phyloP scores from a whole-genome alignment of 495 filamentous ascomycete genomes.

The Penicillium coprophilum region DNA sequence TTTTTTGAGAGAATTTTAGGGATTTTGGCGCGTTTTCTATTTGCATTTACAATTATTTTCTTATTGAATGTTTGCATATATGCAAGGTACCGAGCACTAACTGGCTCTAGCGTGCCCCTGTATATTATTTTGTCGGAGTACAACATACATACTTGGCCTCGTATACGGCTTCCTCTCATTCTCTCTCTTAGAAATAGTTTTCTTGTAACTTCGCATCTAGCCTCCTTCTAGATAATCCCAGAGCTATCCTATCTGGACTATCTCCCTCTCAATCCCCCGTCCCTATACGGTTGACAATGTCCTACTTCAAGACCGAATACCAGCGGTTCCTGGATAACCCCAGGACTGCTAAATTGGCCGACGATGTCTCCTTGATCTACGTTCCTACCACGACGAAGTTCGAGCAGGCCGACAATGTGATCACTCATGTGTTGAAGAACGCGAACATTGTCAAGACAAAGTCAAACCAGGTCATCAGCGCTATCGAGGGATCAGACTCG shows the following conservation, averaged over 20 bases:
- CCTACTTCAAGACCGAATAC: constrained; percentile 66
- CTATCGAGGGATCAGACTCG: constrained; percentile 66
- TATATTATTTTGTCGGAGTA: not conserved
- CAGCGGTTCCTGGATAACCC: constrained; percentile 74
- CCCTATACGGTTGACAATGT: constrained; percentile 39
- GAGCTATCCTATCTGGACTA: not conserved
- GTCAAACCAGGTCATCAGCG: constrained; percentile 67
- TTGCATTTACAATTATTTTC: constrained; percentile 11
- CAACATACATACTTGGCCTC: not conserved
- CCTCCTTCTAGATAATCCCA: not conserved
- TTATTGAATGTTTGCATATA: constrained; percentile 4
- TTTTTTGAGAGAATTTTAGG: constrained; percentile 10
- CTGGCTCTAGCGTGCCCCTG: not conserved
- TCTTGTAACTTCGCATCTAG: constrained; percentile 4
- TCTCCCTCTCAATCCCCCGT: constrained; percentile 8
- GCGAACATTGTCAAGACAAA: constrained; percentile 70
- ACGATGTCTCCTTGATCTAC: constrained; percentile 80
- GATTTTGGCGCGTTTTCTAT: constrained; percentile 19
- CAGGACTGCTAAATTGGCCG: constrained; percentile 60
- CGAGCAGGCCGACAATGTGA: constrained; percentile 64
- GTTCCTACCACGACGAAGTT: constrained; percentile 83
- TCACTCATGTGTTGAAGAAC: constrained; percentile 72
- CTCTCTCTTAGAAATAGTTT: constrained; percentile 2
- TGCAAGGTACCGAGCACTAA: constrained; percentile 13
- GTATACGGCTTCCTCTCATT: not conserved